phyloP scores from a whole-genome alignment of 2,329 filamentous ascomycete species.

The Cyphellophora attinorum region DNA sequence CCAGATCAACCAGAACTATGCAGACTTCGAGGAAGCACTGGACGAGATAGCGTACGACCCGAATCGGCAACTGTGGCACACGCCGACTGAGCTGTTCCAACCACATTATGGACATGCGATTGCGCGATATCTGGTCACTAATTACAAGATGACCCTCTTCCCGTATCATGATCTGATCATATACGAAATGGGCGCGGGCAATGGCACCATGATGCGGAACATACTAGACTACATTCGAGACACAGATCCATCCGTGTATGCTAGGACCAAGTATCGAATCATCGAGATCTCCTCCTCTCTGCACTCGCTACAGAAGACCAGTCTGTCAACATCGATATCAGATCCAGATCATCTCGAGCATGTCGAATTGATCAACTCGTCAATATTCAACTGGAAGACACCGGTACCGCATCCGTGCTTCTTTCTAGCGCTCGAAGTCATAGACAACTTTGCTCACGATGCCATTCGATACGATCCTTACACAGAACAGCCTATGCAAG shows the following conservation, averaged over 20 bases:
- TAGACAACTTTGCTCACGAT: constrained; percentile 97
- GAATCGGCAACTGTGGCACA: constrained; percentile 92
- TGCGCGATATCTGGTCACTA: constrained; percentile 87
- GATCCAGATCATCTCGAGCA: constrained; percentile 69
- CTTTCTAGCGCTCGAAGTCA: constrained; percentile 95
- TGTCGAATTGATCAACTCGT: constrained; percentile 89
- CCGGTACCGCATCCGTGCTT: constrained; percentile 91
- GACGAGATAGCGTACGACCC: constrained; percentile 64
- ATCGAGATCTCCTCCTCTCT: constrained; percentile 87
- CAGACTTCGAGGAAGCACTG: constrained; percentile 78
- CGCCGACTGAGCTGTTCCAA: constrained; percentile 90
- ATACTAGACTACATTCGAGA: constrained; percentile 93
- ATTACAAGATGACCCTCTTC: constrained; percentile 89
- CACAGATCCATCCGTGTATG: constrained; percentile 82
- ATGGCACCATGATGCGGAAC: constrained; percentile 96
- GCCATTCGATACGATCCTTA: constrained; percentile 77
- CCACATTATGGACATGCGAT: constrained; percentile 96
- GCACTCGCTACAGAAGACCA: constrained; percentile 62
- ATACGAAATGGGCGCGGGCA: constrained; percentile 97
- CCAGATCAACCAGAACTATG: constrained; percentile 69
- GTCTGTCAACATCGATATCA: constrained; percentile 57
- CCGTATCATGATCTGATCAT: constrained; percentile 96
- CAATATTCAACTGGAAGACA: constrained; percentile 86
- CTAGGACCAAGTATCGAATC: constrained; percentile 84
- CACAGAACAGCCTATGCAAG: constrained; percentile 77